A percentile compares a stretch with the other conserved stretches of the same genome.
Conservation (phyloP, 768 basidiomycete genomes). For the Pluteus cervinus region DNA sequence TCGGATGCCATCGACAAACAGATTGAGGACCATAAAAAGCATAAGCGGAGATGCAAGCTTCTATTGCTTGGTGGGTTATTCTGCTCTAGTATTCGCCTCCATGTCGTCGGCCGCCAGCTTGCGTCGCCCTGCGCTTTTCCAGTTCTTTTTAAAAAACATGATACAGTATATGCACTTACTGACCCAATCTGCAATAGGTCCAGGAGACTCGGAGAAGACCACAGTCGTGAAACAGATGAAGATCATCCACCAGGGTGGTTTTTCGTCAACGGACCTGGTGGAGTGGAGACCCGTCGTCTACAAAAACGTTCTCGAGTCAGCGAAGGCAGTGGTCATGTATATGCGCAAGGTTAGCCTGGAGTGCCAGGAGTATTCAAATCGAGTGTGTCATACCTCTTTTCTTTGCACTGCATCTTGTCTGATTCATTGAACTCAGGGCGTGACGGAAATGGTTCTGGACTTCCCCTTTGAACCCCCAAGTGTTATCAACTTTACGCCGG, state of each 20-base stretch:
- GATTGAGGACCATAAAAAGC: conserved; percentile 76
- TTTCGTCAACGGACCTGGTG: conserved; percentile 69
- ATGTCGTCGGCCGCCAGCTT: background rate
- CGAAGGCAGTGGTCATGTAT: conserved; percentile 76
- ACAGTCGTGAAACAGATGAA: conserved; percentile 99
- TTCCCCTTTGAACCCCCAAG: conserved; percentile 42
- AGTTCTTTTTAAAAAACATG: background rate
- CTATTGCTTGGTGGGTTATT: conserved; percentile 66
- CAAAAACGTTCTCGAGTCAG: conserved; percentile 83
- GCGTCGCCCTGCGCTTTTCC: background rate
- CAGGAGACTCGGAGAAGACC: conserved; percentile 90
- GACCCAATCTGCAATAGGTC: conserved; percentile 44
- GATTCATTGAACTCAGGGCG: conserved; percentile 10
- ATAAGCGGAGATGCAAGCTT: conserved; percentile 88
- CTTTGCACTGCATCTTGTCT: conserved; percentile 6
- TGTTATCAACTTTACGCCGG: conserved; percentile 43
- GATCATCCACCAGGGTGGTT: conserved; percentile 92
- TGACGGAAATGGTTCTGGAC: conserved; percentile 55
- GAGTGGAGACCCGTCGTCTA: conserved; percentile 75
- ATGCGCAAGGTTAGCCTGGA: conserved; percentile 84
- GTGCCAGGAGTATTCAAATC: conserved; percentile 59
- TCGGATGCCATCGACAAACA: conserved; percentile 75
- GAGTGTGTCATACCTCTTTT: conserved; percentile 28
- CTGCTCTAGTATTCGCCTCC: background rate
- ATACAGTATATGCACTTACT: background rate